Base-by-base conservation (phyloP, 495 filamentous ascomycete genomes). In the Cenococcum geophilum region DNA sequence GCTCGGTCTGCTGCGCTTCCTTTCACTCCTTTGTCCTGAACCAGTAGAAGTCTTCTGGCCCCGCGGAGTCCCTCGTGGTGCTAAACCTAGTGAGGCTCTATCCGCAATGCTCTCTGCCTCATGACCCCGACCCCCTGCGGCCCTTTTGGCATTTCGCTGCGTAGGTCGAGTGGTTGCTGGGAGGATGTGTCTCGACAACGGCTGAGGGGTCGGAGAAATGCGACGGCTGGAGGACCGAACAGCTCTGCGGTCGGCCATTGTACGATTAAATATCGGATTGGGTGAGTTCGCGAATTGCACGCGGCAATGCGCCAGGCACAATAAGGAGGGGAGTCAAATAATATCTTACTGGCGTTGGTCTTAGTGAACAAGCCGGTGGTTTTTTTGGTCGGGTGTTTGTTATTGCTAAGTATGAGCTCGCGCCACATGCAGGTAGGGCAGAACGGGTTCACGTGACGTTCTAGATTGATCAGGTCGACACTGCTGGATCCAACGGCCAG, bases 91-190 rank as follows among this genome's bases (percentile, higher is more conserved):
- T 32, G 27, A 32, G 27, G 27, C 27, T 6, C 27, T 32, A 6
- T 32, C 27, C 6, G 27, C 27, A 32, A 3, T 32, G 16, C 64
- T 66, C 48, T 68, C 73, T 11, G 74, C 36, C 14, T 76, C 76
- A 22, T 65, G 65, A 64, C 76, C 79, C 56, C 66, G 70, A 58
- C 77, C 78, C 70, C 77, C 66, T 21, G 73, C 72, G 5, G 57
- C 59, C 21, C 72, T 55, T 35, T 6, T 56, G 54, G 65, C 22
- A 47, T 47, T 16, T 57, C 62, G 63, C 35, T 59, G 66, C 18
- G 56, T 56, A n/a, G 65, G 62, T 59, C 67, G 68, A 53, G 61
- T 61, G 62, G 70, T 58, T 23, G 59, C 49, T 62, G 62, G 45
- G 11, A 55, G 48, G n/a, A 12, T 45, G 25, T 27, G 18, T 50